Conservation (phyloP, 805 yeast species). For the Cyberlindnera petersonii region DNA sequence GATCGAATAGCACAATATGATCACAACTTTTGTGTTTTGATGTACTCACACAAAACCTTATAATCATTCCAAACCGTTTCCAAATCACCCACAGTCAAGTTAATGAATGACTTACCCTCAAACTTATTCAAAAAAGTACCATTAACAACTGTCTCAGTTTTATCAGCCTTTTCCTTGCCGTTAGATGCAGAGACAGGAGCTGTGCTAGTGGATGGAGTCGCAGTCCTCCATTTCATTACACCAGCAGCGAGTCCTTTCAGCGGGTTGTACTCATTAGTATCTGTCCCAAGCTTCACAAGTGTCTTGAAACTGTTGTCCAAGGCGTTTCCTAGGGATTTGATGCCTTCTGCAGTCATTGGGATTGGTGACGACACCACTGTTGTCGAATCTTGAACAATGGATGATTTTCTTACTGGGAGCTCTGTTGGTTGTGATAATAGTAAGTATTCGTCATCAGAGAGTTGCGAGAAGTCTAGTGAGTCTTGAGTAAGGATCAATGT, state of each 20-base stretch:
- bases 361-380: neutral
- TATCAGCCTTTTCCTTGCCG: too few relatives aligned
- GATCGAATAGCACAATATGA: too few relatives aligned
- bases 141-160: neutral
- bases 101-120: constrained; percentile 15
- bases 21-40: neutral
- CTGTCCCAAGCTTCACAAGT: constrained; percentile 13
- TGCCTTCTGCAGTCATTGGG: constrained; percentile 6
- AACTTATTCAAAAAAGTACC: constrained; percentile 14
- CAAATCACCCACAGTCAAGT: constrained; percentile 18
- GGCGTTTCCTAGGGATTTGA: constrained; percentile 8
- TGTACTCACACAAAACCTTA: constrained; percentile 3
- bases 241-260: constrained; percentile 22
- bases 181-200: neutral
- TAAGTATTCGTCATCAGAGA: constrained; percentile 15
- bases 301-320: constrained; percentile 17
- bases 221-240: constrained; percentile 22
- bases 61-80: constrained; percentile 21
- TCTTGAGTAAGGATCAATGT: constrained; percentile 13
- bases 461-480: constrained; percentile 9
- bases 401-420: constrained; percentile 4
- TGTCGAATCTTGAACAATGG: constrained; percentile 2
- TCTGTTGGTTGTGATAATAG: constrained; percentile 7
- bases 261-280: constrained; percentile 16
- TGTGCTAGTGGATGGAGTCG: constrained; percentile 1